These are phyloP conservation scores for Heliamphora exappendiculata DNA, from an alignment of 148 eudicot species.

Conservation along the genomic window DNA sequence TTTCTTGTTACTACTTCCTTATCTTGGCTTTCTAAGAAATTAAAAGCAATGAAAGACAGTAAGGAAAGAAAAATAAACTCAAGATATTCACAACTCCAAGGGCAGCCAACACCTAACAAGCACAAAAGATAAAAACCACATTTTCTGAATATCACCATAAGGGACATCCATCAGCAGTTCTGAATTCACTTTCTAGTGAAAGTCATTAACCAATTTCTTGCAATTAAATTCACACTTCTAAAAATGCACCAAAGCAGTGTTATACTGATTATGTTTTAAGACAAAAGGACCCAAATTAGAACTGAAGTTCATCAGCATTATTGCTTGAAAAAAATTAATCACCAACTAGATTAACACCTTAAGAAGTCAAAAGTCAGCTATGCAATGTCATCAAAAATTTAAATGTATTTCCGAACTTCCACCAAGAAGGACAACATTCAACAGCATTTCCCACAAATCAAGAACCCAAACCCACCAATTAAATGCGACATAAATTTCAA, in stretches of 20 bases:
- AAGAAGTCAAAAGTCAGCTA: constrained; percentile 5
- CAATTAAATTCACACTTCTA: background rate
- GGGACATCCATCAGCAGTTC: background rate
- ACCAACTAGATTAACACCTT: background rate
- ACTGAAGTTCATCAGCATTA: background rate
- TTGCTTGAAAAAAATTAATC: background rate
- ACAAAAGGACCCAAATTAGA: background rate
- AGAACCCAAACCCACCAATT: background rate
- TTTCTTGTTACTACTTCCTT: background rate
- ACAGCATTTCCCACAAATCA: background rate
- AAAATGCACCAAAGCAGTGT: no score
- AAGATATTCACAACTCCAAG: background rate
- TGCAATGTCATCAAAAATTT: background rate
- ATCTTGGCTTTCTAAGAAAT: background rate
- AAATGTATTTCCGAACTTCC: constrained; percentile 10
- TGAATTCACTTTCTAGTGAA: background rate
- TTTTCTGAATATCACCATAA: background rate
- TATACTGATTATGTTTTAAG: background rate
- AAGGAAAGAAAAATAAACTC: background rate
- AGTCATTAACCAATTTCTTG: background rate
- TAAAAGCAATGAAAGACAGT: no score
- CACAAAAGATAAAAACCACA: background rate
- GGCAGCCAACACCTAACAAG: background rate
- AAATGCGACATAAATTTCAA: background rate
- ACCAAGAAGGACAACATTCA: background rate